Conservation (phyloP, 2,329 filamentous ascomycete genomes). For the Monosporascus sp. region DNA sequence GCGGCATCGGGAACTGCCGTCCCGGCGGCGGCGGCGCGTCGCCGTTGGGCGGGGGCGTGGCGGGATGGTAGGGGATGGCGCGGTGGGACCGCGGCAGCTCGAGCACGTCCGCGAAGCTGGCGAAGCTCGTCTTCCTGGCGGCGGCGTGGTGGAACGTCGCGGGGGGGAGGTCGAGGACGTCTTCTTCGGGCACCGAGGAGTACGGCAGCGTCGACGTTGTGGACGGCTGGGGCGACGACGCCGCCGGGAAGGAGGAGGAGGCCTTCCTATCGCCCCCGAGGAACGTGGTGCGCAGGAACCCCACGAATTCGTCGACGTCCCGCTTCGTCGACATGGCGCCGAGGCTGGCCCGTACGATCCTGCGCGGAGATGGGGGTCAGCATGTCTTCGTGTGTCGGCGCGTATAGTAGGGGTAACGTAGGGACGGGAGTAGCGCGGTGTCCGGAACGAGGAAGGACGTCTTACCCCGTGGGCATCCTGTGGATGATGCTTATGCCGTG, state of each 20-base stretch:
- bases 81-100: constrained; percentile 5
- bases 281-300: constrained; percentile 39
- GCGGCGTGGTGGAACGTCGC: background rate
- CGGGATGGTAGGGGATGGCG: background rate
- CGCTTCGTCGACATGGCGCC: constrained; percentile 55
- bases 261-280: constrained; percentile 19
- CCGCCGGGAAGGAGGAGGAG: constrained; percentile 9
- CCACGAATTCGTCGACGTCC: constrained; percentile 47
- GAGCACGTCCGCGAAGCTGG: constrained; percentile 4
- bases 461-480: constrained; percentile 48
- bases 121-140: background rate
- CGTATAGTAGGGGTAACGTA: background rate
- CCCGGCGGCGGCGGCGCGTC: background rate
- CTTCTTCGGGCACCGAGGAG: background rate
- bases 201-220: constrained; percentile 6
- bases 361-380: constrained; percentile 10
- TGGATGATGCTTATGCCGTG: constrained; percentile 48
- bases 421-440: constrained; percentile 3
- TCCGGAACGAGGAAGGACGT: too few relatives aligned
- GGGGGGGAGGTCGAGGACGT: background rate
- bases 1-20: background rate
- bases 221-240: constrained; percentile 6
- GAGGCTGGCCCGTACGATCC: constrained; percentile 55
- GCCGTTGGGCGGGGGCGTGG: background rate
- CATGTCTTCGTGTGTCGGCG: too few relatives aligned